Percentiles rank a stretch among this genome's conserved stretches.
These are phyloP conservation scores for Ocimum tenuiflorum DNA, from an alignment of 257 asterid genomes.

Conservation along the genomic window DNA sequence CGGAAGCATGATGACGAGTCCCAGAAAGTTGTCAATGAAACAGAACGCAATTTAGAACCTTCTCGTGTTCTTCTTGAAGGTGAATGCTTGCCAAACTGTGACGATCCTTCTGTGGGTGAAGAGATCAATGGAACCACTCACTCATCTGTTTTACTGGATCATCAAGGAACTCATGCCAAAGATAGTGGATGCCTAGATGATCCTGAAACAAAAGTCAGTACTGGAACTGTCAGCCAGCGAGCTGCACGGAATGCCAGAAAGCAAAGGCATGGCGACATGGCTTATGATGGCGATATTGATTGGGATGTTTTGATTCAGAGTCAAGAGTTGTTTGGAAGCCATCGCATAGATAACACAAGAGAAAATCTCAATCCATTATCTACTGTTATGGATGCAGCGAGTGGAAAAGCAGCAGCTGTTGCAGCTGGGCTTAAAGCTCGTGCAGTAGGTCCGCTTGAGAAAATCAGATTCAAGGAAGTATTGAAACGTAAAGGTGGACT, in stretches of 20 bases:
- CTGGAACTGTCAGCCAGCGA: conserved; percentile 51
- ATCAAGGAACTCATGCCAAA: conserved; percentile 42
- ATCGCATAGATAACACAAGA: conserved; percentile 49
- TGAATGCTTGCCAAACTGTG: conserved; percentile 28
- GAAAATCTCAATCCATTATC: conserved; percentile 41
- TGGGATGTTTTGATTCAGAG: conserved; percentile 78
- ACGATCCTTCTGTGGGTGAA: conserved; percentile 46
- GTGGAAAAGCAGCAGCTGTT: conserved; percentile 76
- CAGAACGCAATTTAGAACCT: conserved; percentile 24
- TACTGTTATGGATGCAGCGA: conserved; percentile 44
- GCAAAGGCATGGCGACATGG: conserved; percentile 90
- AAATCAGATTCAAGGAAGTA: conserved; percentile 79
- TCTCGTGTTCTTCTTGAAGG: conserved; percentile 33
- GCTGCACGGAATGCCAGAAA: conserved; percentile 58
- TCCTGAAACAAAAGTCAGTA: conserved; percentile 42
- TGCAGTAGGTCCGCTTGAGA: conserved; percentile 78
- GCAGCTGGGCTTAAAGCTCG: conserved; percentile 83
- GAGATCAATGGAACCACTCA: conserved; percentile 38
- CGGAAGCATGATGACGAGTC: too few species aligned
- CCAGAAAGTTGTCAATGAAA: conserved; percentile 26
- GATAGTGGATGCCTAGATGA: conserved; percentile 36
- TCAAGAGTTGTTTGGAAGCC: conserved; percentile 55
- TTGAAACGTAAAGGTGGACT: conserved; percentile 92
- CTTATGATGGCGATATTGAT: conserved; percentile 95
- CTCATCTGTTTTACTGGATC: conserved; percentile 41